Conservation (phyloP, 108 stramenopile genomes). For the Conticribra guillardii region DNA sequence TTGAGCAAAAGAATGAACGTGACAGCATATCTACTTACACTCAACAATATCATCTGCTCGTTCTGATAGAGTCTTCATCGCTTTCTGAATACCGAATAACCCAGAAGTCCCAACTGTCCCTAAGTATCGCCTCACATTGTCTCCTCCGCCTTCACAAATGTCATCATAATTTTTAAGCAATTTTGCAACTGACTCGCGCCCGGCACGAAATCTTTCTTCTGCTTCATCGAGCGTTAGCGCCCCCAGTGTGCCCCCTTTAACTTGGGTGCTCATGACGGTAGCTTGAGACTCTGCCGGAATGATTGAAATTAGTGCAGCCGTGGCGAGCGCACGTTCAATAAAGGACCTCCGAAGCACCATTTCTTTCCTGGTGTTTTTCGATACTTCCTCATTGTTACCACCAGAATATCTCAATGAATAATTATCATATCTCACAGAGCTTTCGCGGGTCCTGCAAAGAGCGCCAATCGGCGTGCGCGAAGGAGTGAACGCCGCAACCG, state of each 20-base stretch:
- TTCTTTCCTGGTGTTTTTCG: too few species aligned
- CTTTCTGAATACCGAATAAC: slow-evolving; percentile 56
- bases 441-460: too few species aligned
- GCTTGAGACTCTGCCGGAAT: not conserved
- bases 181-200: slow-evolving; percentile 38
- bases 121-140: slow-evolving; percentile 67
- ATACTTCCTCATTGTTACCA: too few species aligned
- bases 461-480: too few species aligned
- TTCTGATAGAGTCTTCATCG: slow-evolving; percentile 52
- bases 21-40: slow-evolving; percentile 26
- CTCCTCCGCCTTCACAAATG: slow-evolving; percentile 62
- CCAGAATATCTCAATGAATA: too few species aligned
- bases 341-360: not conserved
- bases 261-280: slow-evolving; percentile 5
- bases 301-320: not conserved
- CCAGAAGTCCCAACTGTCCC: slow-evolving; percentile 64
- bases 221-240: slow-evolving; percentile 46
- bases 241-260: slow-evolving; percentile 19
- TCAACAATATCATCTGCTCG: slow-evolving; percentile 63
- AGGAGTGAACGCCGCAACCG: too few species aligned
- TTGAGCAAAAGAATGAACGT: too few species aligned
- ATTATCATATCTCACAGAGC: too few species aligned
- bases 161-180: slow-evolving; percentile 60
- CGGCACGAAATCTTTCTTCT: slow-evolving; percentile 47
- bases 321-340: not conserved